A percentile compares a stretch with the other conserved stretches of the same genome.
Evolutionary conservation across 805 yeast species (phyloP).

Genomic region (Kazachstania kunashirensis): DNA sequence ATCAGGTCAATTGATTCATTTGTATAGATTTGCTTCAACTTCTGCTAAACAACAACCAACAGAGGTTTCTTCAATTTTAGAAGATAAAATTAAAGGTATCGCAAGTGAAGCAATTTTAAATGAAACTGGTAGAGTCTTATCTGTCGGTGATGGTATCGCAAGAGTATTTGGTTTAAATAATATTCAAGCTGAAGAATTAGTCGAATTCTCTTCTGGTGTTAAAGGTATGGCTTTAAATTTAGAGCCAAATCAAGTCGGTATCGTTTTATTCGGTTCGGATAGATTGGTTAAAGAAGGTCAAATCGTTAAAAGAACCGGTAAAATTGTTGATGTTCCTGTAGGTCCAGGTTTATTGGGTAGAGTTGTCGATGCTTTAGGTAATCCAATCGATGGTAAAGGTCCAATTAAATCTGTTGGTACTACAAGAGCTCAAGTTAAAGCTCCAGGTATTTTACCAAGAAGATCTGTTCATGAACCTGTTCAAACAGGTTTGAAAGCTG

Average conservation of each 20-base stretch:
- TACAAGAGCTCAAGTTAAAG: conserved; percentile 97
- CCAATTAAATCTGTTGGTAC: conserved; percentile 80
- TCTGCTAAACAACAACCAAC: conserved; percentile 95
- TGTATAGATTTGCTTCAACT: conserved; percentile 61
- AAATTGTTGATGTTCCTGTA: conserved; percentile 97
- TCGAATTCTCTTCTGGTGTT: conserved; percentile 98
- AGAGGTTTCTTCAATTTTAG: conserved; percentile 97
- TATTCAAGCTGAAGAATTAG: conserved; percentile 99
- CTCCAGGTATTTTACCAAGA: conserved; percentile 99
- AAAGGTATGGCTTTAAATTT: conserved; percentile 99
- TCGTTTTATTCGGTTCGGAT: conserved; percentile 99
- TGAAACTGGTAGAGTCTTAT: conserved; percentile 98
- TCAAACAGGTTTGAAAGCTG: conserved; percentile 99
- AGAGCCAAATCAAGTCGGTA: conserved; percentile 99
- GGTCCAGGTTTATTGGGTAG: conserved; percentile 98
- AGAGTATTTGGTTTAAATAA: conserved; percentile 99
- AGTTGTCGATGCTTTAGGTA: conserved; percentile 98
- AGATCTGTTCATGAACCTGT: conserved; percentile 97
- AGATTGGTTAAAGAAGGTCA: conserved; percentile 98
- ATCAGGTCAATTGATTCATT: conserved; percentile 34
- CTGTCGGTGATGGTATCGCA: conserved; percentile 99
- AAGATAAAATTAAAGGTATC: conserved; percentile 99
- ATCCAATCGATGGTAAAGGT: conserved; percentile 99
- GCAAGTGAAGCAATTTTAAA: conserved; percentile 94
- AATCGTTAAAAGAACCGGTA: conserved; percentile 98